Evolutionary conservation across 2,329 filamentous ascomycete species (phyloP), one percentile per base, ranked within the genome.

Genomic region (Colletotrichum sp.): DNA sequence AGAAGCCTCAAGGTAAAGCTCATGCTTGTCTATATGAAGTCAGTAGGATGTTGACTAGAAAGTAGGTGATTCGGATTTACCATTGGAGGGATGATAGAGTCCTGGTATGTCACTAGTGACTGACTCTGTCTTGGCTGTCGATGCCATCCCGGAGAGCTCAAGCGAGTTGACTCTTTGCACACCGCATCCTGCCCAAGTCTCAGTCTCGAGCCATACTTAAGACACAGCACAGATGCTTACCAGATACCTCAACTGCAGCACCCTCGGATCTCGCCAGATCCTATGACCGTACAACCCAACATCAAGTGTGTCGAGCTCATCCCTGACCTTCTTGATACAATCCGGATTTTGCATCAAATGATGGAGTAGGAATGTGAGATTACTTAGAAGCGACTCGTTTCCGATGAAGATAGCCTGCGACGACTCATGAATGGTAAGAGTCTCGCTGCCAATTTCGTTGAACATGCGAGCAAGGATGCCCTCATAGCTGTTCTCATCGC

Each of bases 351-450:
- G 44, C 7, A 78, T 62, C 0, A 79, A 27, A n/a, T 77, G 52
- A 25, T 78, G 77, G 1, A 79, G 12, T 0, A 79, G 30, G 39
- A 79, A 77, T 0, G 78, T 77, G 25, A 79, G 25, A 30, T 79
- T 79, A 44, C 77, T 78, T 29, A 79, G 72, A 13, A 79, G 68
- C 4, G 78, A 79, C 44, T 79, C 78, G 22, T 78, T 79, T 4
- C 78, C 78, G 30, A 79, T 79, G 36, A 79, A 79, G 15, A 78
- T 77, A 2, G 78, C 78, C 22, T 79, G 78, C 2, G 78, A 71
- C 2, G 69, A 69, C 34, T 79, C 78, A 5, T 77, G 77, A 1
- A 77, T 36, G 12, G 71, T 22, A 2, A 72, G 29, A 13, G 29
- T 76, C 30, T 76, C 69, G 64, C 63, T 75, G 15, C 69, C 68